phyloP scores from a whole-genome alignment of 352 stramenopile species.

The Globisporangium splendens region DNA sequence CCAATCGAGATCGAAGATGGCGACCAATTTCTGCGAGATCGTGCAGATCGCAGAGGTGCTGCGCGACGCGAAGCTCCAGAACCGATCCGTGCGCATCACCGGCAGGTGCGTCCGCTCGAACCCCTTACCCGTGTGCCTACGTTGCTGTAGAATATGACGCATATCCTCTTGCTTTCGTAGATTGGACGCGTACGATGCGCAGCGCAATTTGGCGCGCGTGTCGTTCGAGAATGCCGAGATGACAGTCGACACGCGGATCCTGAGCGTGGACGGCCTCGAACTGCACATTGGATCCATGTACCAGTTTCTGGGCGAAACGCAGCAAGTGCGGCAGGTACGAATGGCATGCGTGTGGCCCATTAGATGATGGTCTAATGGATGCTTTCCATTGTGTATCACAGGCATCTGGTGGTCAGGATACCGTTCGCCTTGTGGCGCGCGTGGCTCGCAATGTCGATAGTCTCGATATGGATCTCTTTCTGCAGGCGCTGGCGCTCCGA shows the following conservation, averaged over 20 bases:
- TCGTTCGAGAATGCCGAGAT: conserved; percentile 67
- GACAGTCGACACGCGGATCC: conserved; percentile 60
- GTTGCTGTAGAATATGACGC: background rate
- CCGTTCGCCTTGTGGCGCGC: conserved; percentile 38
- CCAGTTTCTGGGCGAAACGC: conserved; percentile 81
- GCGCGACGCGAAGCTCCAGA: conserved; percentile 52
- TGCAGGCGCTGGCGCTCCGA: conserved; percentile 63
- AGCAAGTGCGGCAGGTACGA: conserved; percentile 18
- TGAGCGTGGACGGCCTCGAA: conserved; percentile 46
- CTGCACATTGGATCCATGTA: conserved; percentile 75
- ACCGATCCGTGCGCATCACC: conserved; percentile 75
- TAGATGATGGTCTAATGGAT: too few species aligned
- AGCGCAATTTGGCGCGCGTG: conserved; percentile 34
- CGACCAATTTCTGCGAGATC: conserved; percentile 56
- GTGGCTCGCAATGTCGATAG: conserved; percentile 77
- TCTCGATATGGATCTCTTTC: conserved; percentile 77
- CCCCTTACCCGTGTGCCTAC: background rate
- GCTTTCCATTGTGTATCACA: too few species aligned
- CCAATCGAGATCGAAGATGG: background rate
- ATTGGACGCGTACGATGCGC: conserved; percentile 64
- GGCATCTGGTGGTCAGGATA: too few species aligned
- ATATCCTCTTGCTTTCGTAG: conserved; percentile 10
- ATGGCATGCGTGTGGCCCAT: too few species aligned
- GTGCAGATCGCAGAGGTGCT: conserved; percentile 80
- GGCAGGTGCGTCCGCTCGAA: conserved; percentile 28